Evolutionary conservation across 2,329 filamentous ascomycete genomes (phyloP).

Genomic region (Aspergillus eucalypticola): DNA sequence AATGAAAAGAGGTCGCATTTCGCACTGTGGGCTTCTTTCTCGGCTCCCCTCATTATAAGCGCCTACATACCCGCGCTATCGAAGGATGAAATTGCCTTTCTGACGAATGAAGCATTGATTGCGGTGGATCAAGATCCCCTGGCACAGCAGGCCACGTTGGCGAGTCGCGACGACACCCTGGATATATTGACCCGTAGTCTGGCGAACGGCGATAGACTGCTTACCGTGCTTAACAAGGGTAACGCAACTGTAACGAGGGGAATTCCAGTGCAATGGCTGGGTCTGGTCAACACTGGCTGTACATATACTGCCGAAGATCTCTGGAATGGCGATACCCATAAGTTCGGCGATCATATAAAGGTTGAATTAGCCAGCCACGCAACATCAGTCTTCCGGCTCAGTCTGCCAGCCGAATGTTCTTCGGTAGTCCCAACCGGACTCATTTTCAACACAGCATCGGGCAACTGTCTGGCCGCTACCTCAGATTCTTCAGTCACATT

Average conservation of each 20-base stretch:
- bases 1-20: constrained; percentile 53
- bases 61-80: constrained; percentile 43
- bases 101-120: constrained; percentile 47
- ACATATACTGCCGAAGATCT: constrained; percentile 44
- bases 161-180: constrained; percentile 46
- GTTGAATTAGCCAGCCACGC: constrained; percentile 41
- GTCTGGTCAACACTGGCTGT: constrained; percentile 31
- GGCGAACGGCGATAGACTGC: constrained; percentile 49
- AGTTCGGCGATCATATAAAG: constrained; percentile 26
- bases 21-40: constrained; percentile 54
- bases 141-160: constrained; percentile 50
- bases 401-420: constrained; percentile 28
- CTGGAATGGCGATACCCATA: constrained; percentile 41
- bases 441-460: constrained; percentile 53
- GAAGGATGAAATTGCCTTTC: constrained; percentile 36
- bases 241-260: constrained; percentile 28
- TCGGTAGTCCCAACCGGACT: constrained; percentile 48
- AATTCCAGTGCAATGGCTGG: constrained; percentile 40
- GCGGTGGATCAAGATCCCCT: constrained; percentile 47
- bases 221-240: constrained; percentile 52
- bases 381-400: constrained; percentile 48
- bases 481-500: constrained; percentile 32
- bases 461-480: constrained; percentile 45
- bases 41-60: constrained; percentile 52
- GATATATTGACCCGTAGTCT: constrained; percentile 52